These are phyloP conservation scores for Annulohypoxylon moriforme DNA, from an alignment of 495 filamentous ascomycete genomes.

Conservation along the genomic window DNA sequence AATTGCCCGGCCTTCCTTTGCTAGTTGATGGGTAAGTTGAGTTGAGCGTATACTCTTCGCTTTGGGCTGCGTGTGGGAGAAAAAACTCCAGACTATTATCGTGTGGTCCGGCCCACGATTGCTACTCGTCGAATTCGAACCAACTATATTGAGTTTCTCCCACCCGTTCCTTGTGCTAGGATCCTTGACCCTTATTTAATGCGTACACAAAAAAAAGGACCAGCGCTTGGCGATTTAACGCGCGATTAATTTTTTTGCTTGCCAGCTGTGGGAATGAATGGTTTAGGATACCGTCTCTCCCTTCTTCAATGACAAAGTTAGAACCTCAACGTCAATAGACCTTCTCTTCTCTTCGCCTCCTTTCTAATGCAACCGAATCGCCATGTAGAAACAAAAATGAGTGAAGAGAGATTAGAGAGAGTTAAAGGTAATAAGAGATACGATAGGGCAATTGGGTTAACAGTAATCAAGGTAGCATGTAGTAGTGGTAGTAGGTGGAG, in stretches of 20 bases:
- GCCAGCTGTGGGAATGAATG: slow-evolving; percentile 49
- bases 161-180: slow-evolving; percentile 33
- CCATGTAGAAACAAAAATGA: slow-evolving; percentile 15
- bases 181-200: slow-evolving; percentile 41
- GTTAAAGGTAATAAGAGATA: slow-evolving; percentile 13
- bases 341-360: slow-evolving; percentile 29
- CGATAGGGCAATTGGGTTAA: slow-evolving; percentile 31
- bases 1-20: slow-evolving; percentile 16
- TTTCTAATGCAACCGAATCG: slow-evolving; percentile 28
- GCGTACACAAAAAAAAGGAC: slow-evolving; percentile 37
- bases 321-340: slow-evolving; percentile 18
- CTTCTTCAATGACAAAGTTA: slow-evolving; percentile 9
- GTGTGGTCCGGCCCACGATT: slow-evolving; percentile 48
- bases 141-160: slow-evolving; percentile 36
- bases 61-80: slow-evolving; percentile 18
- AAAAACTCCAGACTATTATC: slow-evolving; percentile 35
- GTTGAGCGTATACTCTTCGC: slow-evolving; percentile 18
- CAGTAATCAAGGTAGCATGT: slow-evolving; percentile 42
- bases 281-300: slow-evolving; percentile 17
- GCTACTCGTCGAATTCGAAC: slow-evolving; percentile 38
- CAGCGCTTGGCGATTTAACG: slow-evolving; percentile 57
- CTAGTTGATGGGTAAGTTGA: slow-evolving; percentile 18
- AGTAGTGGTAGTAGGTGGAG: slow-evolving; percentile 22
- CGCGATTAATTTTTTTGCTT: slow-evolving; percentile 54
- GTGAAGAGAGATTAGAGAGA: slow-evolving; percentile 5